Percentiles rank a stretch among this genome's conserved stretches.
phyloP scores from a whole-genome alignment of 2,329 filamentous ascomycete species.

The Alternaria tenuissima region DNA sequence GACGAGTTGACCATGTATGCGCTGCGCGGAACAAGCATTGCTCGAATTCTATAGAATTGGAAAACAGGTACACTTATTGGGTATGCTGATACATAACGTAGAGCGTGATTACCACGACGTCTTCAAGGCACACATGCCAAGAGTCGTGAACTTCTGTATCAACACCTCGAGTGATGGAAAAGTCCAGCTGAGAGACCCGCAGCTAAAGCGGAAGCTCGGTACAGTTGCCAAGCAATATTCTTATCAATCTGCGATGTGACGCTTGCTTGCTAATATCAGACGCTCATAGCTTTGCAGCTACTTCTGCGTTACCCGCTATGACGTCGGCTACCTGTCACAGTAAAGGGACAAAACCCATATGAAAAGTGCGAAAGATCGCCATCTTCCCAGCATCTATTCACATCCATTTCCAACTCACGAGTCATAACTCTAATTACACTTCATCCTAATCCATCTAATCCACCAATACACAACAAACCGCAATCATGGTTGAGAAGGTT shows the following conservation, averaged over 20 bases:
- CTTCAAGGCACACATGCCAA: background rate
- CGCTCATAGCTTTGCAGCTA: conserved; percentile 8
- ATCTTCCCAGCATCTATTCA: conserved; percentile 1
- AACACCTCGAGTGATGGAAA: background rate
- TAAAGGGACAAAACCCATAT: conserved; percentile 13
- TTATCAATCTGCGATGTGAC: conserved; percentile 8
- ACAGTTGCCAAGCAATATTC: conserved; percentile 7
- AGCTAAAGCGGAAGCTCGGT: conserved; percentile 3
- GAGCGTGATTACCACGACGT: background rate
- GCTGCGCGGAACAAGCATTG: background rate
- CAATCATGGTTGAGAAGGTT: conserved; percentile 59
- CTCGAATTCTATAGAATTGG: background rate
- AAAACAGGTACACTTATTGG: background rate
- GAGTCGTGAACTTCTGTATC: background rate
- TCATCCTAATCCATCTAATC: background rate
- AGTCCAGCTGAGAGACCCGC: background rate
- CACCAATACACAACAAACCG: background rate
- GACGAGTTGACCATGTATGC: background rate
- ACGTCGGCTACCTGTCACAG: conserved; percentile 41
- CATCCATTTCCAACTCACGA: background rate
- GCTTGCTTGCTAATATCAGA: conserved; percentile 24
- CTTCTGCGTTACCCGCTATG: conserved; percentile 36
- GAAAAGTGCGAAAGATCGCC: conserved; percentile 10
- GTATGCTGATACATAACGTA: background rate
- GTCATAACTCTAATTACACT: background rate